Evolutionary conservation across 495 filamentous ascomycete species (phyloP).

Genomic region (Xylaria grammica): DNA sequence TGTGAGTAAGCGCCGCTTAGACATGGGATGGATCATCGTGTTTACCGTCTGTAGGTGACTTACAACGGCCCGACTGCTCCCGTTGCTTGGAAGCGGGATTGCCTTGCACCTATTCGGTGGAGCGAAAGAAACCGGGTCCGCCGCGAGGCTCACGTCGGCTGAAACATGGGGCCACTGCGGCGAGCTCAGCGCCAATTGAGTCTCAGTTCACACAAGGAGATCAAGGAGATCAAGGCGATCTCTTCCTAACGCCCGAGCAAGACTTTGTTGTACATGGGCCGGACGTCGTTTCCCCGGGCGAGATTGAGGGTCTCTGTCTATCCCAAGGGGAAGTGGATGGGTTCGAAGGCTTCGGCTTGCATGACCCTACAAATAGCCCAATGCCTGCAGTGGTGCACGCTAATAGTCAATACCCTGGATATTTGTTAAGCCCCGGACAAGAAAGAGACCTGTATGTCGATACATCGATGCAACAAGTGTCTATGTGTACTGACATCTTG

Average conservation of each 20-base stretch:
- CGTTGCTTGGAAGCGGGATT: slow-evolving; percentile 29
- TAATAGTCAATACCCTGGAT: slow-evolving; percentile 23
- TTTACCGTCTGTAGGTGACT: slow-evolving; percentile 23
- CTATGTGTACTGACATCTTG: neutral
- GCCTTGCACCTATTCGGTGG: slow-evolving; percentile 31
- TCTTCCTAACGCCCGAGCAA: neutral
- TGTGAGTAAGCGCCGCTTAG: slow-evolving; percentile 12
- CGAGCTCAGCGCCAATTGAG: slow-evolving; percentile 1
- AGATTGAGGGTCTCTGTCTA: neutral
- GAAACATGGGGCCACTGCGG: slow-evolving; percentile 7
- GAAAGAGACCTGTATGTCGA: slow-evolving; percentile 29
- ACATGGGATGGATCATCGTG: neutral
- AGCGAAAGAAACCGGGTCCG: slow-evolving; percentile 35
- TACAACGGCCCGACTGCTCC: slow-evolving; percentile 29
- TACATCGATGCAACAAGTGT: neutral
- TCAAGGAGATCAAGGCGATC: neutral
- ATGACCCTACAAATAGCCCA: neutral
- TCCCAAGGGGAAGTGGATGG: neutral
- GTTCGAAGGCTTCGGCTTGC: neutral
- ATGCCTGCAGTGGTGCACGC: neutral
- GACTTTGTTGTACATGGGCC: neutral
- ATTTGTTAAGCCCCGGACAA: slow-evolving; percentile 20
- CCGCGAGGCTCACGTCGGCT: slow-evolving; percentile 24
- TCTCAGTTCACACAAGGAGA: neutral
- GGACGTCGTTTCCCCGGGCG: neutral